Evolutionary conservation across 2,329 filamentous ascomycete genomes (phyloP), one percentile per base, ranked within the genome.

Genomic region (Stenocarpella maydis): DNA sequence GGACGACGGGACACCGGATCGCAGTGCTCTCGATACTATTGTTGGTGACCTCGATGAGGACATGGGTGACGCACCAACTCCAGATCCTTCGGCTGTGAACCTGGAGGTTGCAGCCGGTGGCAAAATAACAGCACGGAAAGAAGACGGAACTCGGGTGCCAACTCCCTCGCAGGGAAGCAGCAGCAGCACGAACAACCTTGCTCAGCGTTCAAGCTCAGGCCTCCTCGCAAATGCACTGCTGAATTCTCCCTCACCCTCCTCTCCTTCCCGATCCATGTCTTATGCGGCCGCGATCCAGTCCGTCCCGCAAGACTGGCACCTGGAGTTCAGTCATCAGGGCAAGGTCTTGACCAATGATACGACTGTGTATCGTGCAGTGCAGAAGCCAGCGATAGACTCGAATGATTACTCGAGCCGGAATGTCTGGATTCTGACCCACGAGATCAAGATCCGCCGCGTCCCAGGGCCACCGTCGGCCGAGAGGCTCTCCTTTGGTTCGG

Each of bases 311-410:
- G 95, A 98, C 77, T 99, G 96, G 96, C 95, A 99, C 76, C 94
- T 99, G 71, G 93, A 98, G 76, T 99, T 99, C 80, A 95, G 89
- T 73, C 87, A 98, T 61, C 92, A 97, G 72, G 92, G 88, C 65
- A 94, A 94, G 78, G 87, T 92, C 1, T 92, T 99, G 69, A 86
- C 92, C 0, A 96, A 95, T 74, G 95, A 98, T 75, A 98, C 93
- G 0, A 99, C 96, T 0, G 95, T 99, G 68, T 99, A 98, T 77
- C 91, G 95, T 58, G 96, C 96, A 39, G 93, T 98, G 10, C 93
- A 98, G 76, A 92, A 89, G 77, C 82, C 82, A 8, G 77, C 81
- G 0, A 74, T 80, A 58, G 81, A 77, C 68, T 76, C 79, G 14
- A 88, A 92, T 24, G 93, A 97, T 68, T 85, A 90, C 14, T 82